Evolutionary conservation across 108 stramenopile genomes (phyloP).

Genomic region (Phaeodactylum tricornutum): DNA sequence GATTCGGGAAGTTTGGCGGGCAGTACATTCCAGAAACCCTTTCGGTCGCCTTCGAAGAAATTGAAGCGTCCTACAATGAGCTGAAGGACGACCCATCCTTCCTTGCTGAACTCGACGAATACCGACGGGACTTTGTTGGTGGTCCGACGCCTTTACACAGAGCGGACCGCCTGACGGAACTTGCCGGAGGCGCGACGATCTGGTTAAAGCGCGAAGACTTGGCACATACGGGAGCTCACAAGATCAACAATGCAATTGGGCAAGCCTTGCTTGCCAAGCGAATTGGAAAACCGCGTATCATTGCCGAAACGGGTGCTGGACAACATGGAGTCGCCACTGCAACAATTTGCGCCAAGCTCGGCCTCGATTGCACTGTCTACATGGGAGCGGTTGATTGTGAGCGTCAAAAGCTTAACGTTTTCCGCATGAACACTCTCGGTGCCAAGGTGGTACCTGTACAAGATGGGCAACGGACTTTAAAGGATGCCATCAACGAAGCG

Average conservation of each 20-base stretch:
- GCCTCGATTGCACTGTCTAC: constrained; percentile 92
- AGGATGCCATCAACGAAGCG: constrained; percentile 97
- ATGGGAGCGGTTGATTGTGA: constrained; percentile 96
- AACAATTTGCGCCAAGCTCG: constrained; percentile 87
- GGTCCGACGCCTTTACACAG: constrained; percentile 90
- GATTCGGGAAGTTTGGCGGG: constrained; percentile 94
- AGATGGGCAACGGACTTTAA: constrained; percentile 82
- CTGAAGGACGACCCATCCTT: constrained; percentile 87
- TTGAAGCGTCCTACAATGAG: constrained; percentile 75
- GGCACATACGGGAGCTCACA: constrained; percentile 97
- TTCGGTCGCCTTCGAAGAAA: constrained; percentile 89
- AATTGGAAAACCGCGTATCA: constrained; percentile 91
- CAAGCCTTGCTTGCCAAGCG: constrained; percentile 91
- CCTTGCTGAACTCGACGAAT: constrained; percentile 79
- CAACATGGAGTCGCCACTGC: constrained; percentile 97
- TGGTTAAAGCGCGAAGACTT: constrained; percentile 96
- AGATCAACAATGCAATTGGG: constrained; percentile 97
- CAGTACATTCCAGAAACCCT: constrained; percentile 98
- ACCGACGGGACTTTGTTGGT: constrained; percentile 87
- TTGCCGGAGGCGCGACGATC: constrained; percentile 86
- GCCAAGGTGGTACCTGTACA: constrained; percentile 89
- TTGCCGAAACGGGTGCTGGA: constrained; percentile 96
- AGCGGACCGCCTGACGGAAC: constrained; percentile 78
- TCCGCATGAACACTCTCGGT: constrained; percentile 94
- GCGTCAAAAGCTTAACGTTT: constrained; percentile 86